Evolutionary conservation across 2,329 filamentous ascomycete genomes (phyloP).

Genomic region (Aspergillus sp.): DNA sequence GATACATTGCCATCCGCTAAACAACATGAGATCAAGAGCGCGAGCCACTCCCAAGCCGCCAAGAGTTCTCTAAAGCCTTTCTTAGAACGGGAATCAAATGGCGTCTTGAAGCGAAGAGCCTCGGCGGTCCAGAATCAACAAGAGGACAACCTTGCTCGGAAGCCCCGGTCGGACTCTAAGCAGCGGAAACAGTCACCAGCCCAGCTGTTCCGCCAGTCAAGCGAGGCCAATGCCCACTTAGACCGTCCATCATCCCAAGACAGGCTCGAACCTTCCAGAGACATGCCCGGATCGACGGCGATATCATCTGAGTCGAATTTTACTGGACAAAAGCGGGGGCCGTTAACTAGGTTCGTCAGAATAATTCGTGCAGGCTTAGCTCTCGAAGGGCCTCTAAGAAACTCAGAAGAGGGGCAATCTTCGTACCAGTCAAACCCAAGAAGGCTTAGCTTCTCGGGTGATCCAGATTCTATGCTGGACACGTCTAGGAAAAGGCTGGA

Average conservation of each 20-base stretch:
- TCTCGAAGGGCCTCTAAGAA: constrained; percentile 37
- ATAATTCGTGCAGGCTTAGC: constrained; percentile 42
- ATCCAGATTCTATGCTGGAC: constrained; percentile 20
- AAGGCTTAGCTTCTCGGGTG: constrained; percentile 6
- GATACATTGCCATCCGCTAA: constrained; percentile 54
- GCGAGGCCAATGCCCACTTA: not conserved
- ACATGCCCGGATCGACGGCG: constrained; percentile 16
- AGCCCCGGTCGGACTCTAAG: constrained; percentile 9
- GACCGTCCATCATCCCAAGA: not conserved
- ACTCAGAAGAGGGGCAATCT: constrained; percentile 10
- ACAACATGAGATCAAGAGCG: constrained; percentile 40
- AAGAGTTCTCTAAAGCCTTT: constrained; percentile 32
- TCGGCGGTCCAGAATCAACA: constrained; percentile 19
- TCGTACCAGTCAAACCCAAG: constrained; percentile 7
- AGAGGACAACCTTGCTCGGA: constrained; percentile 18
- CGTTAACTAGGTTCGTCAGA: constrained; percentile 31
- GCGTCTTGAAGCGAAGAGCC: constrained; percentile 30
- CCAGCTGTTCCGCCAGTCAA: not conserved
- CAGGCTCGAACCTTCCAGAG: constrained; percentile 9
- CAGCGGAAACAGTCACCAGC: not conserved
- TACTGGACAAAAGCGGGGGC: constrained; percentile 18
- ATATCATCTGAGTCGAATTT: constrained; percentile 11
- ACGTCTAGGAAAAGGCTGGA: constrained; percentile 35
- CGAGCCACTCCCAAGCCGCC: constrained; percentile 29
- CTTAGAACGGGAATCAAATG: constrained; percentile 30